Conservation (phyloP, 164 flowering plant genomes). For the Tetrastigma voinierianum region DNA sequence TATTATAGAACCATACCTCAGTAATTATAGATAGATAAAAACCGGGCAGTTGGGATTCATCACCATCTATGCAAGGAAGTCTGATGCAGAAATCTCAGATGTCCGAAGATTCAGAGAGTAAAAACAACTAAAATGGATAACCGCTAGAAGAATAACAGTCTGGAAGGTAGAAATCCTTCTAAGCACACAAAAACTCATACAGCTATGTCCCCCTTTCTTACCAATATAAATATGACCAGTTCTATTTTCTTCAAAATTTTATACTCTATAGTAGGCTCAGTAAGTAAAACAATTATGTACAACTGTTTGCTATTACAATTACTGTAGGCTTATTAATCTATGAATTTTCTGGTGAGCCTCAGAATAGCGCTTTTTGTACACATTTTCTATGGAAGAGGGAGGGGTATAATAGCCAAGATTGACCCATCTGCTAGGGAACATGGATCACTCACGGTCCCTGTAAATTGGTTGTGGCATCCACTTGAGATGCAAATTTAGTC, state of each 20-base stretch:
- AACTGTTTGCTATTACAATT: neutral
- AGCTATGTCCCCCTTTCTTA: neutral
- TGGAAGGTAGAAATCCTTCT: neutral
- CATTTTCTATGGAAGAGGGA: neutral
- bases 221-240: neutral
- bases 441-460: slow-evolving; percentile 50
- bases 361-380: neutral
- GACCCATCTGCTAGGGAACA: neutral
- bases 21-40: too few species aligned
- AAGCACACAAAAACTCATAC: neutral
- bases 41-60: too few species aligned
- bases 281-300: slow-evolving; percentile 8
- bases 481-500: slow-evolving; percentile 68
- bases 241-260: neutral
- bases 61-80: too few species aligned
- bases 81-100: too few species aligned
- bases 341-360: neutral
- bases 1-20: too few species aligned
- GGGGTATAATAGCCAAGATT: neutral
- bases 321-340: neutral
- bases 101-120: too few species aligned
- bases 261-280: neutral
- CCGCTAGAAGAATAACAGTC: neutral
- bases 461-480: slow-evolving; percentile 92
- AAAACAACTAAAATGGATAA: too few species aligned